Base-by-base conservation (phyloP, 2,329 filamentous ascomycete species). In the Talaromyces sp. region DNA sequence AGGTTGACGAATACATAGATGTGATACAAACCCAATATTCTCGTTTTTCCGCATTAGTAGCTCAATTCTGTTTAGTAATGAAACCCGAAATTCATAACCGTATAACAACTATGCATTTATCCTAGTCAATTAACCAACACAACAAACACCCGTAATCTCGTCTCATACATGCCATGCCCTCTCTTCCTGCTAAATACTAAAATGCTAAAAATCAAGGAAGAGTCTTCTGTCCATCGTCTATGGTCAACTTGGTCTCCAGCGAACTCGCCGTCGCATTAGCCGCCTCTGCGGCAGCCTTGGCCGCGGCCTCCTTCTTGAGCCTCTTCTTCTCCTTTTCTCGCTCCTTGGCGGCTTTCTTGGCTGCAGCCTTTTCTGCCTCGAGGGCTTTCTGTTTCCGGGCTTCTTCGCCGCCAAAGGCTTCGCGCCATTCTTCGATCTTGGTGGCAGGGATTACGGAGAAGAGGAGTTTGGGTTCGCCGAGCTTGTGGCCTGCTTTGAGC, bases 401-500 rank as follows among this genome's bases (percentile, higher is more conserved):
- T 67, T 88, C 81, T 39, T 83, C 82, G 7, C 88, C 88, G 57
- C 88, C 88, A 68, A 87, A 96, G 67, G 85, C 83, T 65, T 89
- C 85, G 62, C 89, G 87, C 92, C 92, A 96, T 73, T 93, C 89
- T 57, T 89, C 85, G 54, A 90, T 87, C 80, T 93, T 93, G 75
- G 90, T 88, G 10, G 88, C 82, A 65, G 92, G 90, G 70, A 96
- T 96, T 59, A 84, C 85, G n/a, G 85, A 85, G 78, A 96, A 96
- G 33, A 96, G 82, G 80, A 92, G 88, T 65, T 86, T 84, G 0
- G 92, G 86, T 71, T 89, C 88, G 67, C 91, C 91, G 65, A 97
- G 89, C 72, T 88, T 88, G 78, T 96, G 92, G 61, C 89, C 90
- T 1, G 88, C 82, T 69, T 86, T 82, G 66, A 95, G 79, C 55